Evolutionary conservation across 2,329 filamentous ascomycete species (phyloP).

Genomic region (Colletotrichum musae): DNA sequence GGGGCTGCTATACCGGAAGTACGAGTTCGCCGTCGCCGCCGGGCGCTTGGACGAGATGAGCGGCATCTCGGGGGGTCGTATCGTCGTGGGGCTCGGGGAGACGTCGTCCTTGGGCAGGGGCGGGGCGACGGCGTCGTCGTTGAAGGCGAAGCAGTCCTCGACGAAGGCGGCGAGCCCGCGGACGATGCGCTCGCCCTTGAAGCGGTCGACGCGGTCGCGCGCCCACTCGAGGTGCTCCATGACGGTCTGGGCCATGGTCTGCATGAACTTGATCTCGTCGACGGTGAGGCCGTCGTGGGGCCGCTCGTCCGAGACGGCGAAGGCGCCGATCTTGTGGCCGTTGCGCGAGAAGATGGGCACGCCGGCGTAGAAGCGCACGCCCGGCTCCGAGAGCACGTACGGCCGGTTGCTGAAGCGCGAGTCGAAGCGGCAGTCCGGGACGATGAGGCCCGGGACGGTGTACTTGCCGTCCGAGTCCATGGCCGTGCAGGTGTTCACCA

Average conservation of each 20-base stretch:
- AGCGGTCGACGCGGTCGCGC: slow-evolving; percentile 65
- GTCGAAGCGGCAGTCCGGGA: slow-evolving; percentile 50
- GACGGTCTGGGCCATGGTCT: slow-evolving; percentile 68
- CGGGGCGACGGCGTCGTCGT: slow-evolving; percentile 11
- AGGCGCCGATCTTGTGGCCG: slow-evolving; percentile 71
- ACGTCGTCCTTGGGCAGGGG: slow-evolving; percentile 19
- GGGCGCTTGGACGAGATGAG: slow-evolving; percentile 25
- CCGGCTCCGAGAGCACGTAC: slow-evolving; percentile 50
- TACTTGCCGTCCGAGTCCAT: slow-evolving; percentile 47
- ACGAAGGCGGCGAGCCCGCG: slow-evolving; percentile 69
- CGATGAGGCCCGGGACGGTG: slow-evolving; percentile 47
- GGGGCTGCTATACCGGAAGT: slow-evolving; percentile 16
- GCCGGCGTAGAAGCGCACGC: slow-evolving; percentile 55
- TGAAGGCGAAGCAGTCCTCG: slow-evolving; percentile 59
- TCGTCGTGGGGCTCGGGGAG: slow-evolving; percentile 18
- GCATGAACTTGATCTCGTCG: slow-evolving; percentile 67
- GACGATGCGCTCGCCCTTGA: slow-evolving; percentile 67
- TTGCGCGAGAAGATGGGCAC: slow-evolving; percentile 72
- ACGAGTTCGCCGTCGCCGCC: slow-evolving; percentile 26
- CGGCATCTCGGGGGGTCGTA: slow-evolving; percentile 33
- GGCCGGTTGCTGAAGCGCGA: slow-evolving; percentile 50
- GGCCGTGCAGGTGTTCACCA: slow-evolving; percentile 46
- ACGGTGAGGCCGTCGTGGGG: slow-evolving; percentile 64
- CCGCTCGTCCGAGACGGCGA: slow-evolving; percentile 72
- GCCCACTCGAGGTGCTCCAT: slow-evolving; percentile 74